A percentile compares a stretch with the other conserved stretches of the same genome.
These are phyloP conservation scores for Hibiscus syriacus DNA, from an alignment of 345 rosid genomes.

Conservation along the genomic window DNA sequence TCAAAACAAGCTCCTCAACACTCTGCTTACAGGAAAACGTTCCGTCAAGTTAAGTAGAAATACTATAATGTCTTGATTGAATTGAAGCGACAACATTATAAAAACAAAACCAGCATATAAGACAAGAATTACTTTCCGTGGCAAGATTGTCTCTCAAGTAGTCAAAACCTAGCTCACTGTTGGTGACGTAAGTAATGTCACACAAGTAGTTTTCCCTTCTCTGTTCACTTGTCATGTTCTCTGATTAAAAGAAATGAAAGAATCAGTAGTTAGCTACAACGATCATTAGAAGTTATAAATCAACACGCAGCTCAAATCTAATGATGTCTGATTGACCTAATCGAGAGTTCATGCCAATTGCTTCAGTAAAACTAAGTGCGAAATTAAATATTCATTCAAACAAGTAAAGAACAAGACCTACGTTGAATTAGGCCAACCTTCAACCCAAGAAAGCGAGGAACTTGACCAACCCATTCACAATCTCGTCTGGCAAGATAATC, in stretches of 20 bases:
- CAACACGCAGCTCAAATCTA: constrained; percentile 1
- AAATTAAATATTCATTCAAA: neutral
- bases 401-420: constrained; percentile 45
- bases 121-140: constrained; percentile 94
- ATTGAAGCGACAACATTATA: constrained; percentile 4
- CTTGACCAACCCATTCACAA: constrained; percentile 99
- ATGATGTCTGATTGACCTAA: neutral
- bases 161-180: constrained; percentile 96
- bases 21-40: constrained; percentile 42
- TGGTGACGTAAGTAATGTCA: constrained; percentile 91
- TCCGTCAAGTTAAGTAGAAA: constrained; percentile 20
- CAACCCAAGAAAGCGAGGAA: constrained; percentile 94
- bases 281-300: neutral
- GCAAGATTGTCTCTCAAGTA: constrained; percentile 97
- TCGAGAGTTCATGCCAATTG: neutral
- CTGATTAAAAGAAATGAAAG: constrained; percentile 31
- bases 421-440: constrained; percentile 99
- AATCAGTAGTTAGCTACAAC: constrained; percentile 3
- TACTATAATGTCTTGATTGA: neutral
- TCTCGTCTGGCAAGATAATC: constrained; percentile 94
- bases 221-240: constrained; percentile 88
- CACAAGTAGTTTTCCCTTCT: constrained; percentile 88
- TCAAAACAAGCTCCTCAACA: constrained; percentile 90
- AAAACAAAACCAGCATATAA: constrained; percentile 18
- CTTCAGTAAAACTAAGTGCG: neutral